phyloP scores from a whole-genome alignment of 805 yeast genomes.

The Wickerhamomyces strasburgensis region DNA sequence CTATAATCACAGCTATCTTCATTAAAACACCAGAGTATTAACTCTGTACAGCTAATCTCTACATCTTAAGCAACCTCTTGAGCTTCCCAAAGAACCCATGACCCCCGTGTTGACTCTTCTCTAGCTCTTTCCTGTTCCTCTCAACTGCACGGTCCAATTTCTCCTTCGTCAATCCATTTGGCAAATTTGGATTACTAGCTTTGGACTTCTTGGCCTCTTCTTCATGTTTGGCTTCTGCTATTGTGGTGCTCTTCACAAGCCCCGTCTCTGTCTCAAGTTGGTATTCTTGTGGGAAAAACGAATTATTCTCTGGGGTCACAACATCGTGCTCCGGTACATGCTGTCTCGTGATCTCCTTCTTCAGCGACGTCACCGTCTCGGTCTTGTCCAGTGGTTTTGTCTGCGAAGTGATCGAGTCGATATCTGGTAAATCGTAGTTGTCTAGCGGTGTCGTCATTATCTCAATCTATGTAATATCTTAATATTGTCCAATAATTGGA shows the following conservation, averaged over 20 bases:
- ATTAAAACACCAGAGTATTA: too few species aligned
- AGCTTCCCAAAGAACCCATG: slow-evolving; percentile 22
- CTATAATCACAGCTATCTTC: too few species aligned
- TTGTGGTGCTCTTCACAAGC: slow-evolving; percentile 52
- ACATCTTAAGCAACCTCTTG: slow-evolving; percentile 9
- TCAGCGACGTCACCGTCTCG: slow-evolving; percentile 6
- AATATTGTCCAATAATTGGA: too few species aligned
- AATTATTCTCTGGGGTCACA: slow-evolving; percentile 8
- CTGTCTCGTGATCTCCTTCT: slow-evolving; percentile 7
- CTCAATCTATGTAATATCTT: too few species aligned
- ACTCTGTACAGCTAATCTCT: background rate
- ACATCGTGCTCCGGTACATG: slow-evolving; percentile 6
- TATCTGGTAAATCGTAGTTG: slow-evolving; percentile 12
- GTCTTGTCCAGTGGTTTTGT: slow-evolving; percentile 1
- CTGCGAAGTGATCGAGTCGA: slow-evolving; percentile 10
- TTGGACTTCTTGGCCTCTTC: background rate
- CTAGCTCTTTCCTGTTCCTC: slow-evolving; percentile 27
- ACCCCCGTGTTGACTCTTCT: slow-evolving; percentile 17
- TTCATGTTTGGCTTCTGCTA: slow-evolving; percentile 2
- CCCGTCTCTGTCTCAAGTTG: slow-evolving; percentile 64
- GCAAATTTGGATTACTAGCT: background rate
- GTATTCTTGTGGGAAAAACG: slow-evolving; percentile 62
- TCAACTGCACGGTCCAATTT: slow-evolving; percentile 28
- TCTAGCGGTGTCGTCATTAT: slow-evolving; percentile 8
- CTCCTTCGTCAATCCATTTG: slow-evolving; percentile 15